Conservation (phyloP, 2,329 filamentous ascomycete genomes). For the Lasiodiplodia citricola region DNA sequence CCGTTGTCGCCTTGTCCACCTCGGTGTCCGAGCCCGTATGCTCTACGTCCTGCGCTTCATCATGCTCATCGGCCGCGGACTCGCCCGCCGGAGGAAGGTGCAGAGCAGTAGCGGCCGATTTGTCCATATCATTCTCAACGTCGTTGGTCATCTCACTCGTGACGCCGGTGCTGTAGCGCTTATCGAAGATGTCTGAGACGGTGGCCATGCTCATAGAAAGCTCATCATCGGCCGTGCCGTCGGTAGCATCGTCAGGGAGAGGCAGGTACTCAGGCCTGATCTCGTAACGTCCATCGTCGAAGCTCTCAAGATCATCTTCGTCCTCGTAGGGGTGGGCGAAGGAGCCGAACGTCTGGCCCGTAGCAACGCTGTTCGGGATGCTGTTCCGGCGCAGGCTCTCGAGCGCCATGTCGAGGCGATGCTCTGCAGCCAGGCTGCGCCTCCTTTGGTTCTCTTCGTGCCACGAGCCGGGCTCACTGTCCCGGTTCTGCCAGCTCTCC, state of each 20-base stretch:
- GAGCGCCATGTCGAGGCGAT: constrained; percentile 14
- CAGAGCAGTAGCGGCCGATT: neutral
- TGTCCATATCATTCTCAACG: neutral
- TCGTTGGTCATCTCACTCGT: constrained; percentile 1
- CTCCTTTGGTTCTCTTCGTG: constrained; percentile 11
- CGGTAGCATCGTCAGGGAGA: constrained; percentile 17
- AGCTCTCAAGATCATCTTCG: constrained; percentile 6
- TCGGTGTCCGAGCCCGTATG: constrained; percentile 17
- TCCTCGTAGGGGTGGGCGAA: constrained; percentile 7
- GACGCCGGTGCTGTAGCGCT: neutral
- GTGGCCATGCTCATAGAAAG: constrained; percentile 17
- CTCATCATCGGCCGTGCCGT: constrained; percentile 20
- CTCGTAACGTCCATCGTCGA: neutral
- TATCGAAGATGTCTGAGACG: neutral
- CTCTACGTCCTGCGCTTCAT: neutral
- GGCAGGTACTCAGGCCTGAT: constrained; percentile 19
- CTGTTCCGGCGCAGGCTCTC: constrained; percentile 1
- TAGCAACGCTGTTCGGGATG: constrained; percentile 11
- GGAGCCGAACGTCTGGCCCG: constrained; percentile 14
- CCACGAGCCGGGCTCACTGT: constrained; percentile 3
- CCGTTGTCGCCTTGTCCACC: constrained; percentile 7
- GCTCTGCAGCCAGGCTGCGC: constrained; percentile 7
- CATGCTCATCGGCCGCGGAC: neutral
- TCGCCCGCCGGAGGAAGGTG: neutral
- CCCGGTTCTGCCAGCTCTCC: neutral